Percentiles rank a stretch among this genome's conserved stretches.
These are phyloP conservation scores for Daldinia decipiens DNA, from an alignment of 495 filamentous ascomycete species.

Conservation along the genomic window DNA sequence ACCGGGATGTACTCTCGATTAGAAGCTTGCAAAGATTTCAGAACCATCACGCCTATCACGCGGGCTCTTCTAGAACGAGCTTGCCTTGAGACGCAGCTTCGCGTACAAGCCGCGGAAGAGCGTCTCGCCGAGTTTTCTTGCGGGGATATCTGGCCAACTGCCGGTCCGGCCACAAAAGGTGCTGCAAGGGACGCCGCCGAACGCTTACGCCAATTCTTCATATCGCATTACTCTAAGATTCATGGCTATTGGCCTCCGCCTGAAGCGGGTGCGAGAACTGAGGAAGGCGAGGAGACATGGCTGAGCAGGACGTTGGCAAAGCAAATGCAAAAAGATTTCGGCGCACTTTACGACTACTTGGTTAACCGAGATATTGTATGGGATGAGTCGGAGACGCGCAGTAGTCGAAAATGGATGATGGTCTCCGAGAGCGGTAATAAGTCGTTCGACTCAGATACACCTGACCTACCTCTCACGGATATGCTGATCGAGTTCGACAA, in stretches of 20 bases:
- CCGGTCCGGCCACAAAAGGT: constrained; percentile 41
- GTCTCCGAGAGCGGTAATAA: constrained; percentile 60
- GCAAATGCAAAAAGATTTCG: constrained; percentile 72
- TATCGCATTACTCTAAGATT: constrained; percentile 62
- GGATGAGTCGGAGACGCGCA: constrained; percentile 66
- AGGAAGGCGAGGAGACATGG: constrained; percentile 65
- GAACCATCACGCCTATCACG: constrained; percentile 68
- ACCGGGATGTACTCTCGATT: constrained; percentile 70
- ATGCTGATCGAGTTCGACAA: constrained; percentile 76
- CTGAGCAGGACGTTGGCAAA: constrained; percentile 67
- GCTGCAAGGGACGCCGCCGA: constrained; percentile 62
- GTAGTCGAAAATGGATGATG: constrained; percentile 70
- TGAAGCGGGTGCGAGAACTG: constrained; percentile 47
- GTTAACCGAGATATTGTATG: constrained; percentile 75
- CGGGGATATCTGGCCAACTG: constrained; percentile 68
- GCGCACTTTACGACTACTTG: constrained; percentile 75
- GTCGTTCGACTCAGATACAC: constrained; percentile 68
- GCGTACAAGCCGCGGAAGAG: constrained; percentile 68
- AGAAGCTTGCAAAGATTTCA: constrained; percentile 66
- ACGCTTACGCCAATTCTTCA: constrained; percentile 65
- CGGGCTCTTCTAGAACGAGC: constrained; percentile 71
- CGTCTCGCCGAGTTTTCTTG: constrained; percentile 69
- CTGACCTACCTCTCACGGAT: constrained; percentile 71
- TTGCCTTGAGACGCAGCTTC: constrained; percentile 69
- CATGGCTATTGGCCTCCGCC: constrained; percentile 70